Base-by-base conservation (phyloP, 1,139 yeast species). In the Yamadazyma buinensis region DNA sequence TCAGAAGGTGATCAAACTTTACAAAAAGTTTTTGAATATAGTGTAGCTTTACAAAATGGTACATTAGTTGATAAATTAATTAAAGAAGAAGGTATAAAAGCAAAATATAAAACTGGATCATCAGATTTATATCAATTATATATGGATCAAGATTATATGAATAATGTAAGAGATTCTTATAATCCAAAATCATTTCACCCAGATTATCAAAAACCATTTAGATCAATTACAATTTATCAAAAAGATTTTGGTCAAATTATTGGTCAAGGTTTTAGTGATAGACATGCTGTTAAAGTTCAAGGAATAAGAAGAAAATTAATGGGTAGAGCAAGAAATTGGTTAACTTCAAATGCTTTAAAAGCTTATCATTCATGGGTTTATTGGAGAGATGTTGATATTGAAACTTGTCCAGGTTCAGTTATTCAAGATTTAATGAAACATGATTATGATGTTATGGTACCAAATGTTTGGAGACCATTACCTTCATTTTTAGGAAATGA, bases 331-430 rank as follows among this genome's bases (percentile, higher is more conserved):
- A 71, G 96, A 56, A 87, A 87, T 57, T 87, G 95, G 94, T 64
- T 87, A 34, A 75, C 90, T 3, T 72, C 86, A 2, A 74, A 77
- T 29, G 88, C 95, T 1, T 63, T 87, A 42, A 75, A 80, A 49
- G 88, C 95, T 1, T 82, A 85, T 51, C 96, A 87, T 57, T 81
- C 94, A 2, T 87, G 95, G 95, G 95, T 87, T 10, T 84, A 85
- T 54, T 87, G 96, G 96, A 72, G 95, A 59, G 96, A 87, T 56
- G 95, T 80, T 3, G 96, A 87, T 55, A 81, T 87, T 36, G 95
- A 85, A 49, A 74, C 86, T 19, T 79, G 86, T 48, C 95, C 95
- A 1, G 84, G 86, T 13, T 69, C 82, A 29, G 82, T 87, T 30
- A 75, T 87, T 44, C 84, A 87, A 56, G 85, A 79, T 52, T 66